Evolutionary conservation across 176 grass and related monocot species (phyloP), one percentile per base, ranked within the genome.

Genomic region (Saccharum spontaneum): DNA sequence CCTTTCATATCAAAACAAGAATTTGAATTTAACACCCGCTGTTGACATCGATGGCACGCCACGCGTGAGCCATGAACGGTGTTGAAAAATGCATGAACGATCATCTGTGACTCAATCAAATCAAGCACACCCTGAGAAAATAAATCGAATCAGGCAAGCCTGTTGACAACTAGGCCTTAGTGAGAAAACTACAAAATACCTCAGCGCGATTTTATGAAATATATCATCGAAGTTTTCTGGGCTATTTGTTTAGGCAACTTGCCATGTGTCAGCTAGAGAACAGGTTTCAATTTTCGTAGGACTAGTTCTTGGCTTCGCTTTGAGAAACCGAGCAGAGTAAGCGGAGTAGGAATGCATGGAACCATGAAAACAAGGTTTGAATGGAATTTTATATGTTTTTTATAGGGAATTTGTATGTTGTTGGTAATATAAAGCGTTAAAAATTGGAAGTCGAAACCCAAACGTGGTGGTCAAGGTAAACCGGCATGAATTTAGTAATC

Each of bases 391-490:
- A 22, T 24, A n/a, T 34, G 3, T 34, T 34, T 34, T 34, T 34
- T 34, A 3, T 34, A 3, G 33, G 33, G 3, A 34, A 34, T 37
- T 37, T 37, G 6, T 37, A 37, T 37, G 37, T 37, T 37, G 31
- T 33, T 33, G 31, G 31, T 33, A 33, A 33, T 33, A 36, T 36
- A 34, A 74, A 38, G 52, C 17, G 40, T 36, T 75, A 39, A 13
- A 37, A 24, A 8, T 46, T 30, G 38, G 0, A 36, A 7, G 66
- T 13, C 2, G 30, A 76, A 52, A 24, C 13, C 26, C 24, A 84
- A 73, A 80, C 48, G 15, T 73, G 28, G 71, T 59, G 46, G 26
- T 9, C 85, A 75, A 82, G 76, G 18, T 24, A 60, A 39, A 30
- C 61, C 45, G 46, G 10, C 43, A 38, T 22, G 46, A 3, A 24